A percentile compares a stretch with the other conserved stretches of the same genome.
phyloP scores from a whole-genome alignment of 139 green algal genomes.

The Tetradesmus obliquus region DNA sequence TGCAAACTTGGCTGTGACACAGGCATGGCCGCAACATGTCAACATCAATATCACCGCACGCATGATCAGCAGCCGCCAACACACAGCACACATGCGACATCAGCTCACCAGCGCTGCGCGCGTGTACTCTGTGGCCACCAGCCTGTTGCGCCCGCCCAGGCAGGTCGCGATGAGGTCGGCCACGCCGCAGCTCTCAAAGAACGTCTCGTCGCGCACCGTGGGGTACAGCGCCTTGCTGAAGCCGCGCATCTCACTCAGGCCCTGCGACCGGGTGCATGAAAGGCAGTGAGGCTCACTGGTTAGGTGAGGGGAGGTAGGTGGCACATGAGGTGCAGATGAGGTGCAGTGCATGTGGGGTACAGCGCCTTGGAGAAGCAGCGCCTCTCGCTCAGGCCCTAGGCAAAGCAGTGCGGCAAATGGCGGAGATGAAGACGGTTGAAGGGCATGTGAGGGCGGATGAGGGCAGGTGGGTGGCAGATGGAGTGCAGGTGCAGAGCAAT shows the following conservation, averaged over 20 bases:
- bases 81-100: background rate
- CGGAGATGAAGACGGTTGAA: too few relatives aligned
- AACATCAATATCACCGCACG: too few relatives aligned
- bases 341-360: slow-evolving; percentile 50
- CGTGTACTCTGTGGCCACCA: slow-evolving; percentile 68
- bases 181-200: slow-evolving; percentile 78
- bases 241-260: slow-evolving; percentile 73
- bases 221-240: slow-evolving; percentile 71
- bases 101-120: background rate
- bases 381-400: slow-evolving; percentile 72
- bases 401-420: background rate
- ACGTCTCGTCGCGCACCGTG: slow-evolving; percentile 77
- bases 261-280: slow-evolving; percentile 3
- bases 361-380: slow-evolving; percentile 61
- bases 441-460: too few relatives aligned
- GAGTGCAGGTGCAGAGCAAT: too few relatives aligned
- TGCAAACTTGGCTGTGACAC: too few relatives aligned
- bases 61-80: background rate
- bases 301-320: background rate
- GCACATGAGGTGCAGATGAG: background rate
- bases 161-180: slow-evolving; percentile 84
- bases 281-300: background rate
- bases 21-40: too few relatives aligned
- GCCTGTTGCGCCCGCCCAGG: slow-evolving; percentile 80
- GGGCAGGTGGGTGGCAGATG: too few relatives aligned